Conservation (phyloP, 2,329 filamentous ascomycete genomes). For the Thielaviopsis euricoi region DNA sequence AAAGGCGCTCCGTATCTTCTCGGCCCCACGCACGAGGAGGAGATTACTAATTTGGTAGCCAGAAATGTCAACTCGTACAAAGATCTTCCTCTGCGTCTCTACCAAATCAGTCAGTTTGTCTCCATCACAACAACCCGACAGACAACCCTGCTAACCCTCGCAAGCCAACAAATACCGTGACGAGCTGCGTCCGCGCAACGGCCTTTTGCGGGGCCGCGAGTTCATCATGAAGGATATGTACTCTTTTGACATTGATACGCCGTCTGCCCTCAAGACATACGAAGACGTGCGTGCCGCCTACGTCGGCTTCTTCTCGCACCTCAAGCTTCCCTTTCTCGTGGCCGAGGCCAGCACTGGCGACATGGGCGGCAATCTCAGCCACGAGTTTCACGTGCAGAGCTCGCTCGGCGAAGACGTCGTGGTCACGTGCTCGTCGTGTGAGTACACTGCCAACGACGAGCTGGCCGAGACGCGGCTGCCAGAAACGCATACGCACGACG, state of each 20-base stretch:
- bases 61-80: constrained; percentile 66
- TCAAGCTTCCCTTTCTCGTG: constrained; percentile 69
- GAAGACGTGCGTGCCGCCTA: constrained; percentile 58
- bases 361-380: constrained; percentile 84
- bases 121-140: neutral
- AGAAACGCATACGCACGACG: neutral
- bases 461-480: constrained; percentile 35
- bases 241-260: constrained; percentile 62
- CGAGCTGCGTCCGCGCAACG: constrained; percentile 75
- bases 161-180: constrained; percentile 84
- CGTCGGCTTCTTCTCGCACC: constrained; percentile 57
- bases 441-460: constrained; percentile 75
- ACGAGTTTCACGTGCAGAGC: constrained; percentile 82
- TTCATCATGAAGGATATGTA: constrained; percentile 99
- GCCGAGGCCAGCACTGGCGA: constrained; percentile 88
- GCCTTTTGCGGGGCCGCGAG: constrained; percentile 72
- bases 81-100: constrained; percentile 68
- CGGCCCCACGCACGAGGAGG: constrained; percentile 89
- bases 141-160: neutral
- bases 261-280: constrained; percentile 68
- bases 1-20: constrained; percentile 60
- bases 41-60: constrained; percentile 71
- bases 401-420: constrained; percentile 72
- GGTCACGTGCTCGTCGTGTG: constrained; percentile 56
- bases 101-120: constrained; percentile 58